Conservation (phyloP, 257 asterid genomes). For the Hygrophila difformis region DNA sequence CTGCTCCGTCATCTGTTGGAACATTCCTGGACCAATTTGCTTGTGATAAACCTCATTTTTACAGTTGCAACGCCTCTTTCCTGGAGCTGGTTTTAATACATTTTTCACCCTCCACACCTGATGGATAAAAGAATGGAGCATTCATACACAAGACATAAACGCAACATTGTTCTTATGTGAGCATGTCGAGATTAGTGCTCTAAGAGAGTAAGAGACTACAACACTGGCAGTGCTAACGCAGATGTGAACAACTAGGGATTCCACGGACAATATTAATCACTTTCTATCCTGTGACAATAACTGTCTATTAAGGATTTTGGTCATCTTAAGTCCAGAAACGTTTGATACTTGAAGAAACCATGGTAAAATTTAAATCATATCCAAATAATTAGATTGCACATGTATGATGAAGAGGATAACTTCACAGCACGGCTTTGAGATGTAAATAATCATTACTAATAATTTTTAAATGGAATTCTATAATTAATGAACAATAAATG, state of each 20-base stretch:
- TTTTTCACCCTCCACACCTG: constrained; percentile 99
- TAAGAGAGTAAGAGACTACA: no score
- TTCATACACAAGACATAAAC: neutral
- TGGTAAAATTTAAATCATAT: neutral
- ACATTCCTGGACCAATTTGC: constrained; percentile 99
- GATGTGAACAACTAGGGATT: no score
- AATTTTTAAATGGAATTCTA: no score
- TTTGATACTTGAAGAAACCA: neutral
- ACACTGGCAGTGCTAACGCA: no score
- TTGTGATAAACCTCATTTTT: constrained; percentile 95
- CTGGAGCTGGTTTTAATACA: constrained; percentile 84
- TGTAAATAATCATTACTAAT: no score
- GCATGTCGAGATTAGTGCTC: no score
- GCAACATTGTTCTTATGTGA: no score
- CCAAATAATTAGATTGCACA: neutral
- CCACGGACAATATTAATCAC: no score
- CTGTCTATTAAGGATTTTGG: no score
- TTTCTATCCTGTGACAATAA: no score
- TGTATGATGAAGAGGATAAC: neutral
- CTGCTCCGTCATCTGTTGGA: constrained; percentile 99
- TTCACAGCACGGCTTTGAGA: neutral
- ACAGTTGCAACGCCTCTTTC: constrained; percentile 96
- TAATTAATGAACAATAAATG: neutral
- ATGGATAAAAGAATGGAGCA: constrained; percentile 4
- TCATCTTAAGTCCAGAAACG: neutral